Conservation (phyloP, 306 rosid species). For the Cicer chorassanicum region DNA sequence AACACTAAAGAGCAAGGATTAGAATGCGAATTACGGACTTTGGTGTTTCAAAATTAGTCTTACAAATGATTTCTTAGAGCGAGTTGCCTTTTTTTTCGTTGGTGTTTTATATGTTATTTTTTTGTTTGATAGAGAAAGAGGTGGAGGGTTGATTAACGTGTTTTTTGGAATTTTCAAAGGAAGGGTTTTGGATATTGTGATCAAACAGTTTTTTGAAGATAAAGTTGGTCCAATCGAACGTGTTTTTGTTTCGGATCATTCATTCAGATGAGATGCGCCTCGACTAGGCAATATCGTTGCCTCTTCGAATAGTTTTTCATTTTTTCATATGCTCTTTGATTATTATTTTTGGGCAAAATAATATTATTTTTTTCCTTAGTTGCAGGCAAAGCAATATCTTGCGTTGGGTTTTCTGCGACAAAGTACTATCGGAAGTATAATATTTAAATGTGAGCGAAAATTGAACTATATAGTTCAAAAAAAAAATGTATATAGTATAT, state of each 20-base stretch:
- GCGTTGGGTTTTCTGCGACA: slow-evolving; percentile 45
- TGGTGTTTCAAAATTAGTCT: too few relatives aligned
- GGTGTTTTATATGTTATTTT: slow-evolving; percentile 3
- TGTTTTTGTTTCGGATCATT: slow-evolving; percentile 47
- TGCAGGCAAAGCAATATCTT: slow-evolving; percentile 41
- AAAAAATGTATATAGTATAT: too few relatives aligned
- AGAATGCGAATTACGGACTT: slow-evolving; percentile 30
- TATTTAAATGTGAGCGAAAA: slow-evolving; percentile 20
- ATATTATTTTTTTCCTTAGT: slow-evolving; percentile 29
- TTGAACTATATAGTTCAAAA: not conserved
- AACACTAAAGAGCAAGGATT: slow-evolving; percentile 34
- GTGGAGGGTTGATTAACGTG: slow-evolving; percentile 44
- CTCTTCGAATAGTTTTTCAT: slow-evolving; percentile 35
- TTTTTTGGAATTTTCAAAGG: slow-evolving; percentile 38
- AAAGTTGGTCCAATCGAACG: slow-evolving; percentile 59
- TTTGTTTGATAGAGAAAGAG: slow-evolving; percentile 23
- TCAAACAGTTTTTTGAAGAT: slow-evolving; percentile 33
- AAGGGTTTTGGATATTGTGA: slow-evolving; percentile 28
- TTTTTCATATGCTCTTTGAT: slow-evolving; percentile 37
- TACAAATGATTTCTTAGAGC: not conserved
- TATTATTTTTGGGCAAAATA: slow-evolving; percentile 43
- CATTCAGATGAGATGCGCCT: slow-evolving; percentile 73
- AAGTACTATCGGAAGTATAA: not conserved
- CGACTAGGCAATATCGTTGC: slow-evolving; percentile 56
- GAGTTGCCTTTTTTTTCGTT: not conserved